Evolutionary conservation across 306 rosid species (phyloP).

Genomic region (Cajanus cajan): DNA sequence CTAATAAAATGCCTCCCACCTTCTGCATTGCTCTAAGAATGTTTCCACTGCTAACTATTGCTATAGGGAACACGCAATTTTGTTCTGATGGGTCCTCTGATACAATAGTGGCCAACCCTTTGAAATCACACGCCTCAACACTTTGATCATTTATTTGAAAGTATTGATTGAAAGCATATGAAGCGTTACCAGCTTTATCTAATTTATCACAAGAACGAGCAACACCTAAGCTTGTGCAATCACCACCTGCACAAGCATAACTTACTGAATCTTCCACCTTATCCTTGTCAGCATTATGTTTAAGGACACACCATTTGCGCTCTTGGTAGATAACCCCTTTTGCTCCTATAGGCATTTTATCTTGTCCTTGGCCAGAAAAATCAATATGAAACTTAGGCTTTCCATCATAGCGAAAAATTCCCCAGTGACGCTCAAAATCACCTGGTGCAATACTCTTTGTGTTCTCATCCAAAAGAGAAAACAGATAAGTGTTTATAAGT

Average conservation of each 20-base stretch:
- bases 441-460: slow-evolving; percentile 64
- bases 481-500: slow-evolving; percentile 41
- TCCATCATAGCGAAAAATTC: slow-evolving; percentile 64
- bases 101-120: slow-evolving; percentile 43
- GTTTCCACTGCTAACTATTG: slow-evolving; percentile 38
- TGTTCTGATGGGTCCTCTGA: slow-evolving; percentile 39
- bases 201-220: slow-evolving; percentile 48
- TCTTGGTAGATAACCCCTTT: slow-evolving; percentile 66
- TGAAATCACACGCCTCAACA: slow-evolving; percentile 59
- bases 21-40: slow-evolving; percentile 22
- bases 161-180: slow-evolving; percentile 68
- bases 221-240: slow-evolving; percentile 51
- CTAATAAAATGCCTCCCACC: slow-evolving; percentile 13
- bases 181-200: slow-evolving; percentile 21
- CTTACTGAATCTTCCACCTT: not conserved
- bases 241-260: slow-evolving; percentile 57
- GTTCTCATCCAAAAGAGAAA: slow-evolving; percentile 65
- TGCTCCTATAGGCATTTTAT: slow-evolving; percentile 44
- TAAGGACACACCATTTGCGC: slow-evolving; percentile 53
- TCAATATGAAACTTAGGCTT: slow-evolving; percentile 63
- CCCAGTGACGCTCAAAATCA: slow-evolving; percentile 87
- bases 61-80: slow-evolving; percentile 50
- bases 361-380: slow-evolving; percentile 46
- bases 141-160: slow-evolving; percentile 66
- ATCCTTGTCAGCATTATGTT: not conserved